Evolutionary conservation across 345 rosid species (phyloP).

Genomic region (Populus nigra): DNA sequence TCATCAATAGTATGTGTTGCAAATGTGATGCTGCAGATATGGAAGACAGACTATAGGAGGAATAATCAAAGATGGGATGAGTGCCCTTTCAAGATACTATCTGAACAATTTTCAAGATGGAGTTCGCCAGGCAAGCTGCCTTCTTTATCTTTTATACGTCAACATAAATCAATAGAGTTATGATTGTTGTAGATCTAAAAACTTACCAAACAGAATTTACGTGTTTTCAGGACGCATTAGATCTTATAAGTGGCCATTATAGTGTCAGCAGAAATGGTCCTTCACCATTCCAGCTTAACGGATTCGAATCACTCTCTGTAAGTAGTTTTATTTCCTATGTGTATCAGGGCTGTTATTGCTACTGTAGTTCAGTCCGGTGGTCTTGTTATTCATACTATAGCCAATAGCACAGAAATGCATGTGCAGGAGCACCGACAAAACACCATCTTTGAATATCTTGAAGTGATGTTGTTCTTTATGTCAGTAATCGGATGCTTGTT

Average conservation of each 20-base stretch:
- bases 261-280: conserved; percentile 55
- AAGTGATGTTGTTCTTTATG: not conserved
- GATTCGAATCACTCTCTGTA: conserved; percentile 69
- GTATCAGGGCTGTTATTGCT: not conserved
- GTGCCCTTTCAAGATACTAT: conserved; percentile 90
- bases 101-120: conserved; percentile 95
- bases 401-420: not conserved
- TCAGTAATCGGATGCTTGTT: too few species aligned
- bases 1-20: not conserved
- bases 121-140: conserved; percentile 76
- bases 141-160: not conserved
- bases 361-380: not conserved
- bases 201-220: not conserved
- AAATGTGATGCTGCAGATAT: conserved; percentile 45
- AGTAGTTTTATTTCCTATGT: conserved; percentile 15
- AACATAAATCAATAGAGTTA: not conserved
- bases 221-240: conserved; percentile 78
- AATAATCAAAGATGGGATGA: conserved; percentile 78
- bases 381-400: not conserved
- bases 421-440: not conserved
- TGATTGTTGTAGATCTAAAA: not conserved
- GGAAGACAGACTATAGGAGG: conserved; percentile 87
- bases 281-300: conserved; percentile 73
- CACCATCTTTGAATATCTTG: not conserved
- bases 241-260: conserved; percentile 89